phyloP scores from a whole-genome alignment of 208 protist genomes.

The Leishmania martiniquensis region DNA sequence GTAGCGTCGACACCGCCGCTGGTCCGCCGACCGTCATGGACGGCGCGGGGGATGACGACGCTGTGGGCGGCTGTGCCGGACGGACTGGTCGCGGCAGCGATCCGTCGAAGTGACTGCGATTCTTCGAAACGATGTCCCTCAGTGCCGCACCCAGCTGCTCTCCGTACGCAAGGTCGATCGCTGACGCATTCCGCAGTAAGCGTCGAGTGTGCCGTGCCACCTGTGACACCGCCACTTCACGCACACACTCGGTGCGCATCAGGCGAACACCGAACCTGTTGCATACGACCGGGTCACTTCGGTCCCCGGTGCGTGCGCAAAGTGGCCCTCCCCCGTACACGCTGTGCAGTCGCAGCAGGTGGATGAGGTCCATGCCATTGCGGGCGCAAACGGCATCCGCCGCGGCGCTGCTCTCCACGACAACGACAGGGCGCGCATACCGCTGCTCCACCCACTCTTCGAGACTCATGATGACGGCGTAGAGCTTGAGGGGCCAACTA shows the following conservation, averaged over 20 bases:
- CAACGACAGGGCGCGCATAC: slow-evolving; percentile 71
- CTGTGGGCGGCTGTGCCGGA: neutral
- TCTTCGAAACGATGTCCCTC: slow-evolving; percentile 39
- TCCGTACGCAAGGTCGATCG: slow-evolving; percentile 72
- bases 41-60: neutral
- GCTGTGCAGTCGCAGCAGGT: slow-evolving; percentile 77
- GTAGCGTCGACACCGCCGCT: slow-evolving; percentile 33
- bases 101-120: slow-evolving; percentile 30
- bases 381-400: slow-evolving; percentile 49
- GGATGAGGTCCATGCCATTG: slow-evolving; percentile 72
- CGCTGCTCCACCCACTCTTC: slow-evolving; percentile 71
- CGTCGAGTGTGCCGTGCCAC: slow-evolving; percentile 40
- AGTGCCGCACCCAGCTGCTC: slow-evolving; percentile 73
- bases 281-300: slow-evolving; percentile 48
- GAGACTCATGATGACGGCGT: slow-evolving; percentile 20
- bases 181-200: slow-evolving; percentile 38
- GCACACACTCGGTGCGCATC: slow-evolving; percentile 65
- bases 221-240: slow-evolving; percentile 35
- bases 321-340: slow-evolving; percentile 41
- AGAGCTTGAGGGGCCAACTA: neutral
- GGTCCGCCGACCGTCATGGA: slow-evolving; percentile 12
- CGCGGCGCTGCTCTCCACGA: slow-evolving; percentile 54
- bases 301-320: slow-evolving; percentile 52
- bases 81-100: slow-evolving; percentile 29
- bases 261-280: slow-evolving; percentile 76